A percentile compares a stretch with the other conserved stretches of the same genome.
phyloP scores from a whole-genome alignment of 73 alveolate species.

The Tetrahymena elliotti region DNA sequence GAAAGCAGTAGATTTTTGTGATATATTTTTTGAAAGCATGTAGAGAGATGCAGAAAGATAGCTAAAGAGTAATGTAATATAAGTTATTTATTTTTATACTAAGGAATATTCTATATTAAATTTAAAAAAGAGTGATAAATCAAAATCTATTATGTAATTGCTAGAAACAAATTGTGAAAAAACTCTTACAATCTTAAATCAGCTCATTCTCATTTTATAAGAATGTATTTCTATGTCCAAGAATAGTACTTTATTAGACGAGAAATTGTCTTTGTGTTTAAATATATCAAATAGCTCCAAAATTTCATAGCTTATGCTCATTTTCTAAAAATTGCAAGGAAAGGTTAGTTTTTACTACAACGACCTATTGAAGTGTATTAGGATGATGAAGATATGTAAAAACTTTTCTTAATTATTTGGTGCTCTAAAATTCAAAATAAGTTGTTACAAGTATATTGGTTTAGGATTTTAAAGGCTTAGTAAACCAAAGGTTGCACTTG shows the following conservation, averaged over 20 bases:
- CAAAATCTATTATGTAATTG: neutral
- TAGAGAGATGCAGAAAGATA: neutral
- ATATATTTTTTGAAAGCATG: neutral
- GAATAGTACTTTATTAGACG: neutral
- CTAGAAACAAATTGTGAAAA: neutral
- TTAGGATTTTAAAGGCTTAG: neutral
- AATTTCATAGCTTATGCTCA: neutral
- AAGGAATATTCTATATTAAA: neutral
- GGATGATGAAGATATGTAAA: neutral
- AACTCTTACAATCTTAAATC: neutral
- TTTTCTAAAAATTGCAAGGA: neutral
- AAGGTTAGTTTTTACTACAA: neutral
- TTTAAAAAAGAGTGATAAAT: neutral
- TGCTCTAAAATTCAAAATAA: neutral
- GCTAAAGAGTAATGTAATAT: neutral
- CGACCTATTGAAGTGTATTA: neutral
- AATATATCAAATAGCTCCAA: neutral
- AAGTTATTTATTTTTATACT: neutral
- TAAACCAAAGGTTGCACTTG: neutral
- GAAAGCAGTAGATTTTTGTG: neutral
- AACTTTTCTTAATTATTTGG: neutral
- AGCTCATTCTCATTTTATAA: neutral
- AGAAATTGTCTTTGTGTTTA: neutral
- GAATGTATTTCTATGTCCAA: neutral
- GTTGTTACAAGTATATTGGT: neutral